Percentiles rank a stretch among this genome's conserved stretches.
These are phyloP conservation scores for Cynara cardunculus DNA, from an alignment of 129 eudicot genomes.

Conservation along the genomic window DNA sequence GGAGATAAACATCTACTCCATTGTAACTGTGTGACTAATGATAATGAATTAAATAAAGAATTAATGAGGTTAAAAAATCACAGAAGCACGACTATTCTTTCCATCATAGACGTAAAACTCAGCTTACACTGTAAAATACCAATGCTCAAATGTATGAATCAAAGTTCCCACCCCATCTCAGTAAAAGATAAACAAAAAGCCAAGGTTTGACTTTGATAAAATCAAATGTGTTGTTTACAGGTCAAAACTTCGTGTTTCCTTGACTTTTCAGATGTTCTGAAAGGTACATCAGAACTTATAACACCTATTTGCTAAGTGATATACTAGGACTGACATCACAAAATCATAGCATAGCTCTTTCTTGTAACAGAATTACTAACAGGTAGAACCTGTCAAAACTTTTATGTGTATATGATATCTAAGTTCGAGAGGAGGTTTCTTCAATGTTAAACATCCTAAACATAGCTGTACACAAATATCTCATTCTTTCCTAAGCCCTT, in stretches of 20 bases:
- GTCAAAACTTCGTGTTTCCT: background rate
- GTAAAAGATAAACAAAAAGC: background rate
- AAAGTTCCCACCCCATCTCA: background rate
- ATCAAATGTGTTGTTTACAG: background rate
- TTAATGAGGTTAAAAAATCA: background rate
- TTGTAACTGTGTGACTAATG: background rate
- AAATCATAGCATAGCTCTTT: background rate
- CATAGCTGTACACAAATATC: background rate
- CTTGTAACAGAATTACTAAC: background rate
- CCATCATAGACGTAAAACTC: background rate
- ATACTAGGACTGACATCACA: constrained; percentile 2
- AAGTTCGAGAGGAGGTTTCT: constrained; percentile 2
- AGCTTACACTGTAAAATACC: background rate
- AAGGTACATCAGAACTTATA: background rate
- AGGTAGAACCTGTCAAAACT: background rate
- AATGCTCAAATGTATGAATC: background rate
- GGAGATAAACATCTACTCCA: background rate
- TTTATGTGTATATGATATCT: background rate
- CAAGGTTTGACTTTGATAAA: constrained; percentile 12
- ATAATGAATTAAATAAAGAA: background rate
- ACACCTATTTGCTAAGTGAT: background rate
- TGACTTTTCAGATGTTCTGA: background rate
- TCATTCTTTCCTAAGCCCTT: background rate
- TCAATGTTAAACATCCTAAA: background rate
- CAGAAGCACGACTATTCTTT: background rate